Evolutionary conservation across 345 rosid species (phyloP).

Genomic region (Nephelium lappaceum): DNA sequence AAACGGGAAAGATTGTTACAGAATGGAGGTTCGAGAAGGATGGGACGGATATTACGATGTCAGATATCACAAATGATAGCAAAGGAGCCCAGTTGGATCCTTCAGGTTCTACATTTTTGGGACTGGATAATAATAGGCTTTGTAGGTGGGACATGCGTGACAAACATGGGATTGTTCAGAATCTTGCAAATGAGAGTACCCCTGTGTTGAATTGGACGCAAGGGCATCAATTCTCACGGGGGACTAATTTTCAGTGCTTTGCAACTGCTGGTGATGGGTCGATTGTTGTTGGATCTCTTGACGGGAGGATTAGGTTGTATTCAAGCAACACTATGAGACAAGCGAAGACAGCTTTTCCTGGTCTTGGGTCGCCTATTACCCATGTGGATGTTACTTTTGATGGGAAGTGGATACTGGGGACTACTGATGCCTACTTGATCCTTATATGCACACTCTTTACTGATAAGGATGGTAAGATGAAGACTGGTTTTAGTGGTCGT

Average conservation of each 20-base stretch:
- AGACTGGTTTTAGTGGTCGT: constrained; percentile 95
- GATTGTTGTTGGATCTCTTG: constrained; percentile 94
- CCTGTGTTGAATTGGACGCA: constrained; percentile 92
- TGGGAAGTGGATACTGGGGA: constrained; percentile 99
- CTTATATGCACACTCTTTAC: constrained; percentile 88
- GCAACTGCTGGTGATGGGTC: constrained; percentile 99
- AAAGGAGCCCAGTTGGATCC: constrained; percentile 97
- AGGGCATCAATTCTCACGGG: constrained; percentile 99
- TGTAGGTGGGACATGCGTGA: constrained; percentile 99
- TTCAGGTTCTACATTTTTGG: constrained; percentile 90
- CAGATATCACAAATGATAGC: constrained; percentile 87
- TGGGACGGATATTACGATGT: constrained; percentile 93
- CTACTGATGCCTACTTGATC: constrained; percentile 88
- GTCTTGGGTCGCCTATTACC: constrained; percentile 93
- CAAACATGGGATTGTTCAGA: constrained; percentile 83
- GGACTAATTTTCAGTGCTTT: constrained; percentile 96
- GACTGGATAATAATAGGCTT: constrained; percentile 91
- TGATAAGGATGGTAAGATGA: constrained; percentile 79
- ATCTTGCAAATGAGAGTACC: constrained; percentile 63
- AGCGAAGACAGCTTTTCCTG: constrained; percentile 99
- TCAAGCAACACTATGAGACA: constrained; percentile 88
- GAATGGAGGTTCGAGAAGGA: constrained; percentile 97
- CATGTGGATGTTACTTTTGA: constrained; percentile 97
- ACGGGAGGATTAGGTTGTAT: constrained; percentile 94
- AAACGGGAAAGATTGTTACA: constrained; percentile 85